phyloP scores from a whole-genome alignment of 2,329 filamentous ascomycete species.

The Ophiosphaerella herpotricha region DNA sequence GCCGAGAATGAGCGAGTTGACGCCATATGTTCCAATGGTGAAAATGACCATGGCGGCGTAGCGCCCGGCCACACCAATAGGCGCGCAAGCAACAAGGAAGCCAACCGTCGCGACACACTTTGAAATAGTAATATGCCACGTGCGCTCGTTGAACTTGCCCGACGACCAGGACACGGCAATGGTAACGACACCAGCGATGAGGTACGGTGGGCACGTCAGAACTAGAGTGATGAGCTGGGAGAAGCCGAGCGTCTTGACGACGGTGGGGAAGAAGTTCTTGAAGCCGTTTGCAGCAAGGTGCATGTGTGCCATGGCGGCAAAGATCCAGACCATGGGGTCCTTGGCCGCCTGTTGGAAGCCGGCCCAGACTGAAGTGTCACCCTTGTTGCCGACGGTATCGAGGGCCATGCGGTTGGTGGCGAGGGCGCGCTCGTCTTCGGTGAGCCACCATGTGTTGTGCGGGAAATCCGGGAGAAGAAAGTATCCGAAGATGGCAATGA shows the following conservation, averaged over 20 bases:
- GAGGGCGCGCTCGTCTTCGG: constrained; percentile 50
- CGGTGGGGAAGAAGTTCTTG: constrained; percentile 54
- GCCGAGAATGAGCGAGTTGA: constrained; percentile 51
- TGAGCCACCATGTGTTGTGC: constrained; percentile 53
- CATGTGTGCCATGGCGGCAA: constrained; percentile 40
- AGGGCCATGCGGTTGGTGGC: constrained; percentile 44
- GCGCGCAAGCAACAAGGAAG: constrained; percentile 44
- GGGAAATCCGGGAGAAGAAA: constrained; percentile 48
- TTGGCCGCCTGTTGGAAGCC: constrained; percentile 57
- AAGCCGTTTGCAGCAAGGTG: constrained; percentile 43
- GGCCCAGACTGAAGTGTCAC: constrained; percentile 51
- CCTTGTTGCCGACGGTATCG: constrained; percentile 56
- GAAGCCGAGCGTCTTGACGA: constrained; percentile 58
- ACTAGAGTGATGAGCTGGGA: constrained; percentile 55
- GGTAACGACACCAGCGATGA: constrained; percentile 33
- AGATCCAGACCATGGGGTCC: constrained; percentile 55
- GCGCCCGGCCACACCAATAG: constrained; percentile 43
- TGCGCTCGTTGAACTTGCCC: constrained; percentile 47
- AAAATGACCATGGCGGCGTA: constrained; percentile 41
- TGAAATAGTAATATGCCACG: constrained; percentile 48
- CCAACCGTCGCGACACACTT: constrained; percentile 47
- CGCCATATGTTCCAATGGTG: constrained; percentile 42
- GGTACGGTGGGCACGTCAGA: constrained; percentile 48
- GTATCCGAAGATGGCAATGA: constrained; percentile 44
- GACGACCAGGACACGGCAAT: constrained; percentile 43